Evolutionary conservation across 164 flowering plant species (phyloP).

Genomic region (Warburgia ugandensis): DNA sequence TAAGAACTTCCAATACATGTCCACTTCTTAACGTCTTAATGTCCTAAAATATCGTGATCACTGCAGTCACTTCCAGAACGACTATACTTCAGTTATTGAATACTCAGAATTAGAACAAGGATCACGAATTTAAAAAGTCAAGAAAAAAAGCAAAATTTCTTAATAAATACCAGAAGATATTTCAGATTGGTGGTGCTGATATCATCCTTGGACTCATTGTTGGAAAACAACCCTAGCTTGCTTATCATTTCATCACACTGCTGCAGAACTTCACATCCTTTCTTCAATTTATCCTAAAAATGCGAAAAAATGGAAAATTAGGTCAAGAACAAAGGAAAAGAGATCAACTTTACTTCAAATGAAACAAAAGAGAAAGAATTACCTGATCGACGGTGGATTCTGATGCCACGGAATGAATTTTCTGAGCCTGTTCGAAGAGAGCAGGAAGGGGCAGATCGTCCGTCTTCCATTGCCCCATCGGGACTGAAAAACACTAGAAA

Average conservation of each 20-base stretch:
- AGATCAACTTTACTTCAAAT: not conserved
- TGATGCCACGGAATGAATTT: slow-evolving; percentile 52
- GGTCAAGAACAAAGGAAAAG: not conserved
- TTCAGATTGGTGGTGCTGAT: slow-evolving; percentile 83
- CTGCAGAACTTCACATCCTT: slow-evolving; percentile 49
- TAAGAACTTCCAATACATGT: too few species aligned
- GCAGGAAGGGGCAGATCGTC: slow-evolving; percentile 68
- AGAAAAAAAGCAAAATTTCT: too few species aligned
- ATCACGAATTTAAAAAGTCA: too few species aligned
- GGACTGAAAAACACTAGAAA: not conserved
- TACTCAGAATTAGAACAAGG: too few species aligned
- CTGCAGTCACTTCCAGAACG: too few species aligned
- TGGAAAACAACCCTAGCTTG: slow-evolving; percentile 76
- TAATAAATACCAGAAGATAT: slow-evolving; percentile 59
- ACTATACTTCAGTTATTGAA: too few species aligned
- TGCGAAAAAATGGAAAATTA: not conserved
- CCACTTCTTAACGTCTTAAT: too few species aligned
- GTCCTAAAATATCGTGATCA: too few species aligned
- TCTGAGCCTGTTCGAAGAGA: slow-evolving; percentile 71
- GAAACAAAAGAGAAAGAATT: not conserved
- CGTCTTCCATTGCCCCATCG: slow-evolving; percentile 45
- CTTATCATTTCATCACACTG: slow-evolving; percentile 83
- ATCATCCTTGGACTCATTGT: slow-evolving; percentile 89
- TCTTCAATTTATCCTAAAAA: slow-evolving; percentile 51
- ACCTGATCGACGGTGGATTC: slow-evolving; percentile 72